phyloP scores from a whole-genome alignment of 768 basidiomycete genomes.

The Podaxis mareebaensis region DNA sequence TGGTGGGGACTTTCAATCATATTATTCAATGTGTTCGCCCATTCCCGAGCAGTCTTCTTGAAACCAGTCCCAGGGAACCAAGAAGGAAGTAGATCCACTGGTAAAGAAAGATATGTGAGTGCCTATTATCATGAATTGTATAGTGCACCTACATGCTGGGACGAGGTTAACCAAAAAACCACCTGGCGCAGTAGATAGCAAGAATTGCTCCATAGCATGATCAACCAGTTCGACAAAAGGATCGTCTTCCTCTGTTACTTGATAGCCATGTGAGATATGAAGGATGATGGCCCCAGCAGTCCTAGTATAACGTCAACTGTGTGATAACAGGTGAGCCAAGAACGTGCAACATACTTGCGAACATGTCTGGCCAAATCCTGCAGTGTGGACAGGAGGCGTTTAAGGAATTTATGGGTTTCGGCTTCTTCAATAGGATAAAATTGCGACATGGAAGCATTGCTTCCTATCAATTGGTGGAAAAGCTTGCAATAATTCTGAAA shows the following conservation, averaged over 20 bases:
- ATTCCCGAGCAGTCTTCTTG: slow-evolving; percentile 45
- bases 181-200: slow-evolving; percentile 41
- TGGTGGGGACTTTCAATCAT: slow-evolving; percentile 49
- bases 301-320: slow-evolving; percentile 16
- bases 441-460: slow-evolving; percentile 33
- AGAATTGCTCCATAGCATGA: slow-evolving; percentile 38
- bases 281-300: slow-evolving; percentile 48
- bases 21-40: slow-evolving; percentile 40
- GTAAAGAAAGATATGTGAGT: background rate
- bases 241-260: slow-evolving; percentile 38
- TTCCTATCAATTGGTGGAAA: slow-evolving; percentile 44
- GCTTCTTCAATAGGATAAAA: slow-evolving; percentile 40
- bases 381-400: slow-evolving; percentile 35
- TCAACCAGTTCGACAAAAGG: slow-evolving; percentile 41
- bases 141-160: slow-evolving; percentile 37
- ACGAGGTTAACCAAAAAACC: slow-evolving; percentile 51
- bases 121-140: background rate
- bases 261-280: slow-evolving; percentile 45
- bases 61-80: slow-evolving; percentile 64
- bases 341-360: slow-evolving; percentile 31
- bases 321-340: background rate
- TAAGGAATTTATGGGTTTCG: slow-evolving; percentile 41
- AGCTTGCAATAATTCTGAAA: slow-evolving; percentile 42
- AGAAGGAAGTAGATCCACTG: slow-evolving; percentile 49
- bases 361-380: slow-evolving; percentile 33